Evolutionary conservation across 1,284 basidiomycete genomes (phyloP).

Genomic region (Lentinula novae-zelandiae): DNA sequence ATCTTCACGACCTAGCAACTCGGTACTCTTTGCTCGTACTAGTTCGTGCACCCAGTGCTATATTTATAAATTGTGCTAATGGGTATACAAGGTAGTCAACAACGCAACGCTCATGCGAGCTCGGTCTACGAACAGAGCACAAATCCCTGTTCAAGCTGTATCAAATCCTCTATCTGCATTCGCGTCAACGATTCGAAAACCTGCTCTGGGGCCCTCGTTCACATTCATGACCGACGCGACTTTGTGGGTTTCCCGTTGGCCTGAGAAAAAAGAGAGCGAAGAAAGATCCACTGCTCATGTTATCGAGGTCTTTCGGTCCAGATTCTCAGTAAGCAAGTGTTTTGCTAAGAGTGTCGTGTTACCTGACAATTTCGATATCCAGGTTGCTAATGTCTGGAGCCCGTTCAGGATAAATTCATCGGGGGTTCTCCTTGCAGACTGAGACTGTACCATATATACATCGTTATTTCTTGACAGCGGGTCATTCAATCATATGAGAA

Average conservation of each 20-base stretch:
- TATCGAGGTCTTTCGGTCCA: constrained; percentile 42
- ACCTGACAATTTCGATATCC: background rate
- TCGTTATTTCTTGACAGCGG: background rate
- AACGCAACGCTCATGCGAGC: constrained; percentile 29
- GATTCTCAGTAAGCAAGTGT: constrained; percentile 36
- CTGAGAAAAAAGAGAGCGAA: constrained; percentile 14
- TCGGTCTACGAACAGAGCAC: constrained; percentile 29
- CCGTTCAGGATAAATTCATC: background rate
- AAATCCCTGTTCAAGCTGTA: constrained; percentile 18
- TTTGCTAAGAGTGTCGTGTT: background rate
- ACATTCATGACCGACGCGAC: constrained; percentile 68
- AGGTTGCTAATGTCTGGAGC: background rate
- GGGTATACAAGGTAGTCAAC: constrained; percentile 39
- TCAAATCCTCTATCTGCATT: constrained; percentile 37
- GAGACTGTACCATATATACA: background rate
- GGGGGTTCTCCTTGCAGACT: background rate
- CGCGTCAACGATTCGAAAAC: constrained; percentile 46
- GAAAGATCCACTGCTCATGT: constrained; percentile 24
- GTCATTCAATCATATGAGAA: background rate
- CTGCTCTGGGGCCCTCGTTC: constrained; percentile 72
- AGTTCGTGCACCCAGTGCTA: constrained; percentile 32
- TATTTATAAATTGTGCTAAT: background rate
- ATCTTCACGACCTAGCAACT: constrained; percentile 51
- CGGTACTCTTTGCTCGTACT: constrained; percentile 43
- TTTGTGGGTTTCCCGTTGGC: constrained; percentile 55